Conservation (phyloP, 2,329 filamentous ascomycete genomes). For the Colletotrichum horii region DNA sequence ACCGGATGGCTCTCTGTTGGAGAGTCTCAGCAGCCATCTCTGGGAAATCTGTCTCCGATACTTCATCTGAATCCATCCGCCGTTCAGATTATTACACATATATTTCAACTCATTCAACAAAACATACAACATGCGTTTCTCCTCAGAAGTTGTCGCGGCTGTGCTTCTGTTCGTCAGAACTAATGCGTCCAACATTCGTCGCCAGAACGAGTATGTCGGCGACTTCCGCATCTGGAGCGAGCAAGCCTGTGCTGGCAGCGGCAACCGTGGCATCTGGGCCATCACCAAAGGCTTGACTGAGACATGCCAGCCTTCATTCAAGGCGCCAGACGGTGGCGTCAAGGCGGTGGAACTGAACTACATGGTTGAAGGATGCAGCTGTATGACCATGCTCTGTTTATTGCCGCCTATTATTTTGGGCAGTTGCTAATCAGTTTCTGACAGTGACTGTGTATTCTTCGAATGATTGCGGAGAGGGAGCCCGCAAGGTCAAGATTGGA, state of each 20-base stretch:
- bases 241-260: neutral
- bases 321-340: neutral
- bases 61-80: neutral
- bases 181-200: neutral
- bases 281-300: neutral
- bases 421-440: neutral
- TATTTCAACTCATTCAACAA: too few relatives aligned
- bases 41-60: neutral
- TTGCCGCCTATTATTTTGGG: neutral
- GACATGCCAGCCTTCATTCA: neutral
- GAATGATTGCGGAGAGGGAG: neutral
- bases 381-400: neutral
- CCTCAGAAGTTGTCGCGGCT: neutral
- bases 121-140: neutral
- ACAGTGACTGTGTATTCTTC: neutral
- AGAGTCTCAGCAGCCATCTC: too few relatives aligned
- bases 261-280: neutral
- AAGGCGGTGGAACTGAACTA: neutral
- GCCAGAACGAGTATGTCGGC: neutral
- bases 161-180: neutral
- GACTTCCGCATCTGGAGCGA: neutral
- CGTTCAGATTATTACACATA: too few relatives aligned
- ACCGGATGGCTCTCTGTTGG: rapidly evolving
- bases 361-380: neutral
- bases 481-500: neutral